Conservation (phyloP, 257 asterid genomes). For the Capsicum rhomboideum region DNA sequence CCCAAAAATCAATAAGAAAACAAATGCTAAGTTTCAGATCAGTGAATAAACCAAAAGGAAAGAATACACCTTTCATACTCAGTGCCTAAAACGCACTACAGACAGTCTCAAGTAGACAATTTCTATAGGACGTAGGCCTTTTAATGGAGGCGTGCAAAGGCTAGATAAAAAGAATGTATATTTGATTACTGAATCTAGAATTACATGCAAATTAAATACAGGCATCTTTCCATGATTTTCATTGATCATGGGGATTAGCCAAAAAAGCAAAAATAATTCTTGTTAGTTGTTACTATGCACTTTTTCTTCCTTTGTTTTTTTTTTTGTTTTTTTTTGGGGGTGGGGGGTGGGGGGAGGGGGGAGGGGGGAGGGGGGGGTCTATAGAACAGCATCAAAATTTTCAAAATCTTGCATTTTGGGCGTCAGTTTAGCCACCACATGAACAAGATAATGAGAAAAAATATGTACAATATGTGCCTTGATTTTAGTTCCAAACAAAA, state of each 20-base stretch:
- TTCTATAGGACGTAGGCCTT: no score
- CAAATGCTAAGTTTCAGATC: no score
- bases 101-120: no score
- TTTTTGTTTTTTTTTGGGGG: no score
- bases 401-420: conserved; percentile 2
- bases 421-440: not conserved
- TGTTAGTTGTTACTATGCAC: no score
- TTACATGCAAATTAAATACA: not conserved
- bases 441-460: not conserved
- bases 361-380: not conserved
- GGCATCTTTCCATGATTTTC: not conserved
- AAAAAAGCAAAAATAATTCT: not conserved
- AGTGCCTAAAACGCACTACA: no score
- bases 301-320: no score
- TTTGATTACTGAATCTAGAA: not conserved
- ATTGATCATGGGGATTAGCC: not conserved
- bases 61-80: no score
- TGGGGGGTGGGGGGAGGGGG: not conserved
- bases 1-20: no score
- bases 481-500: not conserved
- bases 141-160: no score
- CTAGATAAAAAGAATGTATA: not conserved
- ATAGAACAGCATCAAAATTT: not conserved
- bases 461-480: conserved; percentile 2
- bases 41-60: no score